Evolutionary conservation across 1,284 basidiomycete genomes (phyloP), one percentile per base, ranked within the genome.

Genomic region (Lentinus polychrous): DNA sequence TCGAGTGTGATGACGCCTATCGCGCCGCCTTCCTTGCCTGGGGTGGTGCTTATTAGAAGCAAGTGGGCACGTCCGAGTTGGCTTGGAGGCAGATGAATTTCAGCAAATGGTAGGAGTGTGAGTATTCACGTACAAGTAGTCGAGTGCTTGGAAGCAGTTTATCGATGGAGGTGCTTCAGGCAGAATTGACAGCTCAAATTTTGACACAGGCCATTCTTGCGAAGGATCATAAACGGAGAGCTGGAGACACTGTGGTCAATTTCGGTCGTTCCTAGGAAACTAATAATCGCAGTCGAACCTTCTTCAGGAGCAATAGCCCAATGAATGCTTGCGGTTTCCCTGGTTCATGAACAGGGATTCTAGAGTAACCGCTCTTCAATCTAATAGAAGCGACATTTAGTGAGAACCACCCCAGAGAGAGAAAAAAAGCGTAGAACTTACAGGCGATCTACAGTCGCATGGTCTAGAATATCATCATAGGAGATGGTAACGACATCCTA

Each of bases 1-100:
- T 90, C 87, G 8, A 89, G 75, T 0, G 86, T 90, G 49, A 91
- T 77, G 1, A 92, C 83, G 31, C 91, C 91, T 24, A 92, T 74
- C 1, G 83, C 93, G 37, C 93, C 93, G 14, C 86, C 84, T 3
- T 83, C 73, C 38, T 76, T 66, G 0, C 94, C 94, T 0, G 94
- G 94, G 0, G 87, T 88, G 10, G 74, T 74, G 56, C 88, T 93
- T 33, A 99, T 81, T 20, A 99, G 72, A 18, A 99, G 74, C 55
- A 98, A 75, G 67, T 99, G 95, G 0, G 93, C 91, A 44, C 94
- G 83, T 6, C 95, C 95, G 2, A 93, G 95, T 75, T 98, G 95
- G 76, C 91, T 94, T 59, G 65, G 55, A 23, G 55, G 14, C 8
- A 8, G 41, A 0, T 1, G 35, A 12, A 46, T 20, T 46, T 31